Conservation (phyloP, 2,329 filamentous ascomycete species). For the Chaetomiaceae sp. region DNA sequence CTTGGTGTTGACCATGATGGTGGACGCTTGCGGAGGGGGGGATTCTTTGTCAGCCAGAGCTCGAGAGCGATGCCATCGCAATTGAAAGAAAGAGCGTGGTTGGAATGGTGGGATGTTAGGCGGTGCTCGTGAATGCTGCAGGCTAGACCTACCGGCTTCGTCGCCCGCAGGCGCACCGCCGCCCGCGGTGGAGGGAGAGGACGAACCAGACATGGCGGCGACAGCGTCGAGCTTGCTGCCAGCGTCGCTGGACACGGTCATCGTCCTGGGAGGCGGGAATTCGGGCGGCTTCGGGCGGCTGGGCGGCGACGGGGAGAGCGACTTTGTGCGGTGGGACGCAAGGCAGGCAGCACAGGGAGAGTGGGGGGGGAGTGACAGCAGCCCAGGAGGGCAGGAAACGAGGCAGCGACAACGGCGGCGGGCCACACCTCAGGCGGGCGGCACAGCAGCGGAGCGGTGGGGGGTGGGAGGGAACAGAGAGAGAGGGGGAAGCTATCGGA, state of each 20-base stretch:
- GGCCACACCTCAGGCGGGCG: neutral
- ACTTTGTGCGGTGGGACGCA: conserved; percentile 11
- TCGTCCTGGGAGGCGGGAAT: conserved; percentile 15
- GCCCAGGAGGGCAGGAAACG: conserved; percentile 10
- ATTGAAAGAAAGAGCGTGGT: neutral
- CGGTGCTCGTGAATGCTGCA: too few species aligned
- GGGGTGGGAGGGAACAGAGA: conserved; percentile 4
- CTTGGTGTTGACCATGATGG: conserved; percentile 47
- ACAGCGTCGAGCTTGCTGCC: conserved; percentile 21
- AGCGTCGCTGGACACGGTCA: conserved; percentile 24
- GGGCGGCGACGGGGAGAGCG: neutral
- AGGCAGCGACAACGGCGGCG: conserved; percentile 20
- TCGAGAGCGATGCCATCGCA: too few species aligned
- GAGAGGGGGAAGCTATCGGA: conserved; percentile 16
- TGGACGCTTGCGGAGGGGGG: conserved; percentile 31
- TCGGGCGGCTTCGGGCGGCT: too few species aligned
- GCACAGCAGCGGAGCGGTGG: conserved; percentile 14
- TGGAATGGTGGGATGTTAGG: neutral
- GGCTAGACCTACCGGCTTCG: conserved; percentile 26
- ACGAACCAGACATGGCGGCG: conserved; percentile 26
- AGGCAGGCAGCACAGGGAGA: conserved; percentile 7
- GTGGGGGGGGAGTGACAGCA: conserved; percentile 9
- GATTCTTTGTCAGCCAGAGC: conserved; percentile 3
- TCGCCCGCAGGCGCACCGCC: conserved; percentile 22
- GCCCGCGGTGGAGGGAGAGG: conserved; percentile 20